Percentiles rank a stretch among this genome's conserved stretches.
phyloP scores from a whole-genome alignment of 2,329 filamentous ascomycete species.

The Zasmidium cellare region DNA sequence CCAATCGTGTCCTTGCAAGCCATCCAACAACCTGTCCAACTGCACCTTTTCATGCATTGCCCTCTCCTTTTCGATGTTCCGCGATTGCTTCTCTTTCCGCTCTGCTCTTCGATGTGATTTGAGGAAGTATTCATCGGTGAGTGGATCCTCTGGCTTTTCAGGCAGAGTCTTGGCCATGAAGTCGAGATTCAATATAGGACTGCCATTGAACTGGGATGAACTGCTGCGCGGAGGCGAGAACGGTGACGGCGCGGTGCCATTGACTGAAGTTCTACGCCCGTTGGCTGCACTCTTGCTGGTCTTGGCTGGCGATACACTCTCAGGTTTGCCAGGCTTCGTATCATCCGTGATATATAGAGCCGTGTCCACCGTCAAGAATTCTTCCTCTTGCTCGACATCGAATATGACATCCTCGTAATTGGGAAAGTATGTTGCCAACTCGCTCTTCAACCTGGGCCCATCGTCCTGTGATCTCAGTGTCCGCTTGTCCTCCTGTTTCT shows the following conservation, averaged over 20 bases:
- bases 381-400: slow-evolving; percentile 74
- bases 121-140: slow-evolving; percentile 57
- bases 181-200: slow-evolving; percentile 24
- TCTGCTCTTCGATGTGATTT: slow-evolving; percentile 62
- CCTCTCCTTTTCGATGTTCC: slow-evolving; percentile 66
- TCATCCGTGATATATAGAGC: slow-evolving; percentile 34
- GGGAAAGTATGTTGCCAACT: slow-evolving; percentile 84
- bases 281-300: slow-evolving; percentile 9
- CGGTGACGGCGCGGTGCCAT: slow-evolving; percentile 14
- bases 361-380: slow-evolving; percentile 50
- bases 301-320: slow-evolving; percentile 14
- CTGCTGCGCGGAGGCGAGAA: slow-evolving; percentile 16
- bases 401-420: slow-evolving; percentile 95
- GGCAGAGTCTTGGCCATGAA: slow-evolving; percentile 31
- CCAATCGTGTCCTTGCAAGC: slow-evolving; percentile 90
- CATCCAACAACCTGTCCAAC: slow-evolving; percentile 70
- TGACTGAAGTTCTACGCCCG: slow-evolving; percentile 12
- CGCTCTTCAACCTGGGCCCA: slow-evolving; percentile 82
- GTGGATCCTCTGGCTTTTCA: slow-evolving; percentile 51
- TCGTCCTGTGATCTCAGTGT: slow-evolving; percentile 84
- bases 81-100: slow-evolving; percentile 66
- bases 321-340: slow-evolving; percentile 11
- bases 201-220: slow-evolving; percentile 21
- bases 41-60: slow-evolving; percentile 67
- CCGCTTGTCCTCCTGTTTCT: slow-evolving; percentile 59